These are phyloP conservation scores for Colletotrichum scovillei DNA, from an alignment of 2,329 filamentous ascomycete genomes.

Conservation along the genomic window DNA sequence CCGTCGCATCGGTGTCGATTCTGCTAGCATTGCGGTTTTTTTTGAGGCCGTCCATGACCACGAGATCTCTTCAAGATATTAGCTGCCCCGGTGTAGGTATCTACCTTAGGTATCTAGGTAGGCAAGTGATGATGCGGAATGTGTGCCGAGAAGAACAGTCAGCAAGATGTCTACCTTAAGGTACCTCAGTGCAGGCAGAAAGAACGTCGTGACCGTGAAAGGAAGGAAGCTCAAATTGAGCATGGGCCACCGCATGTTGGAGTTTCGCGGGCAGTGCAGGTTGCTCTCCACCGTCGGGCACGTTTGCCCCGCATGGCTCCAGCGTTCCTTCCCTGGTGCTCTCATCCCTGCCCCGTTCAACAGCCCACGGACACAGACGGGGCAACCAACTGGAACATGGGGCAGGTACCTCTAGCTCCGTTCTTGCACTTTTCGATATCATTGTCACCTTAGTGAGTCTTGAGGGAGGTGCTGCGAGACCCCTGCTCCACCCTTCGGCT, in stretches of 20 bases:
- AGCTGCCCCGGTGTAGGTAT: not conserved
- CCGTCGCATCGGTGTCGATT: slow-evolving; percentile 6
- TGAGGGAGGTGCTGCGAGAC: slow-evolving; percentile 13
- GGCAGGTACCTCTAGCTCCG: not conserved
- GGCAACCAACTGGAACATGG: not conserved
- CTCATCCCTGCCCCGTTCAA: slow-evolving; percentile 11
- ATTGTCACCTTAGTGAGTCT: too few relatives aligned
- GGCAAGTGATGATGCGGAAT: not conserved
- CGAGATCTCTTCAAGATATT: not conserved
- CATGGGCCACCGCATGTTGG: slow-evolving; percentile 8
- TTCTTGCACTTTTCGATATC: not conserved
- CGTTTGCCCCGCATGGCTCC: slow-evolving; percentile 23
- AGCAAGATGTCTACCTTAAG: not conserved
- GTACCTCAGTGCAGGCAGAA: not conserved
- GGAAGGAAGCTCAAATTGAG: not conserved
- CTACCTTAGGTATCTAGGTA: too few relatives aligned
- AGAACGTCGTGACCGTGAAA: not conserved
- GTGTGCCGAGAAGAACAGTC: not conserved
- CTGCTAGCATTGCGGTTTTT: not conserved
- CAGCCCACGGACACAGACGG: not conserved
- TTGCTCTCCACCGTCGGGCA: slow-evolving; percentile 21
- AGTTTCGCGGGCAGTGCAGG: slow-evolving; percentile 9
- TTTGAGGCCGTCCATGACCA: slow-evolving; percentile 24
- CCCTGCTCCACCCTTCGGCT: slow-evolving; percentile 17
- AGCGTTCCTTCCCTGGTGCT: not conserved